A percentile compares a stretch with the other conserved stretches of the same genome.
Evolutionary conservation across 75 land plant species (phyloP).

Genomic region (Picea glauca): DNA sequence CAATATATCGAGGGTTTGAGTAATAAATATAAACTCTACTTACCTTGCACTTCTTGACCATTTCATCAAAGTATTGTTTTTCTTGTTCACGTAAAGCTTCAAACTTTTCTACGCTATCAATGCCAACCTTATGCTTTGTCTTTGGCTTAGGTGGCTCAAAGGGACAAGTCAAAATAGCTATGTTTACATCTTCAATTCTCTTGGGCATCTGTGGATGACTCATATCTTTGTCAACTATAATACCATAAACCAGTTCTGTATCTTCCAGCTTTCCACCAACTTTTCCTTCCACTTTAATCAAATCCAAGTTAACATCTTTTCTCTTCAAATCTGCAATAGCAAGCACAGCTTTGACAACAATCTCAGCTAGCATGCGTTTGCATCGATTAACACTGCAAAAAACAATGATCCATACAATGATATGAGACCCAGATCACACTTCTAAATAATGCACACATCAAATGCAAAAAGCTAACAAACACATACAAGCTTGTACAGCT

Average conservation of each 20-base stretch:
- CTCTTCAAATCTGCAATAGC: conserved; percentile 96
- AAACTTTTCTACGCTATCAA: too few species aligned
- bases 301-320: conserved; percentile 91
- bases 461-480: too few species aligned
- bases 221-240: too few species aligned
- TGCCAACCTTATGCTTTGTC: too few species aligned
- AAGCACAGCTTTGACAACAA: conserved; percentile 95
- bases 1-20: background rate
- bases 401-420: background rate
- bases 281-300: conserved; percentile 97
- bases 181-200: too few species aligned
- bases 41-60: conserved; percentile 99
- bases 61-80: conserved; percentile 56
- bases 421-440: background rate
- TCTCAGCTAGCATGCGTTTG: conserved; percentile 83
- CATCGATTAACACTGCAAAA: conserved; percentile 86
- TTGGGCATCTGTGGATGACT: too few species aligned
- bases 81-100: too few species aligned
- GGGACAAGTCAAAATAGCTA: too few species aligned
- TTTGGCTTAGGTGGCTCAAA: too few species aligned
- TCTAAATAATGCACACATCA: background rate
- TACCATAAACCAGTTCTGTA: too few species aligned
- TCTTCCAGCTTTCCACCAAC: conserved; percentile 93
- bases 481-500: too few species aligned
- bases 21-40: background rate